Conservation (phyloP, 2,329 filamentous ascomycete genomes). For the Aurifilum marmelostoma region DNA sequence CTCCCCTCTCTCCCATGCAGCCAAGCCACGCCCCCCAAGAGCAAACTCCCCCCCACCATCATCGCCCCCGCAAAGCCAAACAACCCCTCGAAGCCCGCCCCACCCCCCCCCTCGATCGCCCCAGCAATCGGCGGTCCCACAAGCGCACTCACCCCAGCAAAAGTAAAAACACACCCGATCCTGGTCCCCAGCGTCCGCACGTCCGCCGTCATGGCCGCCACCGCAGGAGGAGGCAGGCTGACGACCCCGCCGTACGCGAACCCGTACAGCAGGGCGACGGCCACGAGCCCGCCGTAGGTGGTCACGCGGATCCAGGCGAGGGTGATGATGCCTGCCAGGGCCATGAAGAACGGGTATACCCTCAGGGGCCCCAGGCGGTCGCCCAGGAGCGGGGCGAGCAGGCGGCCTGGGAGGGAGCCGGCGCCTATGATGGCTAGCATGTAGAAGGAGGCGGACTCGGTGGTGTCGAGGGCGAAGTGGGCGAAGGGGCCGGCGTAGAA, state of each 20-base stretch:
- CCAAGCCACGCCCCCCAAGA: background rate
- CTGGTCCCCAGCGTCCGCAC: slow-evolving; percentile 47
- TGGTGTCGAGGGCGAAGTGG: background rate
- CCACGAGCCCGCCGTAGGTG: slow-evolving; percentile 39
- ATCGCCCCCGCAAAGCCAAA: slow-evolving; percentile 18
- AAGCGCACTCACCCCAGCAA: slow-evolving; percentile 39
- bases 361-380: slow-evolving; percentile 45
- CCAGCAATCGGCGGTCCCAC: slow-evolving; percentile 41
- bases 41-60: slow-evolving; percentile 15
- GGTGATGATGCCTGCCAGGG: slow-evolving; percentile 40
- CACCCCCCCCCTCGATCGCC: slow-evolving; percentile 6
- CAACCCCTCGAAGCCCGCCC: background rate
- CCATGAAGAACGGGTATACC: slow-evolving; percentile 37
- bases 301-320: slow-evolving; percentile 43
- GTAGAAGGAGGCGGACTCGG: slow-evolving; percentile 44
- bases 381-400: slow-evolving; percentile 42
- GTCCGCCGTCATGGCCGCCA: slow-evolving; percentile 45
- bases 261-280: slow-evolving; percentile 42
- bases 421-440: slow-evolving; percentile 47
- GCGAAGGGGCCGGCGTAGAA: slow-evolving; percentile 37
- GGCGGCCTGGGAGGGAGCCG: slow-evolving; percentile 44
- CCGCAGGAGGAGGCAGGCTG: slow-evolving; percentile 44
- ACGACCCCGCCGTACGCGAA: slow-evolving; percentile 49
- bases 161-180: slow-evolving; percentile 44
- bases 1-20: slow-evolving; percentile 2